Conservation (phyloP, 768 basidiomycete genomes). For the Naganishia randhawae region DNA sequence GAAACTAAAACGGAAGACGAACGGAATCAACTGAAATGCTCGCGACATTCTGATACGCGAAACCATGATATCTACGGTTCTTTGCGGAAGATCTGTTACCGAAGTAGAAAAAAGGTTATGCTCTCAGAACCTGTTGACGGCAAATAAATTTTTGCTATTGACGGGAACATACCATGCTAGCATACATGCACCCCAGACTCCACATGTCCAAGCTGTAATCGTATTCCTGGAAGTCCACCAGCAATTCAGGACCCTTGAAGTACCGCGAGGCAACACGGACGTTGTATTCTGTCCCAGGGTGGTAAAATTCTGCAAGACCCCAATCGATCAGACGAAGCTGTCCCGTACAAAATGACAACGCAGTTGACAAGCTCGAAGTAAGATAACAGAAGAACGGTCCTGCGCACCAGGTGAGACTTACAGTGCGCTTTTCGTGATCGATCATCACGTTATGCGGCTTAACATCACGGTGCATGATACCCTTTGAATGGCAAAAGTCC, state of each 20-base stretch:
- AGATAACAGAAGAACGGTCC: not conserved
- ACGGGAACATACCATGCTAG: slow-evolving; percentile 75
- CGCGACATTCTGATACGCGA: not conserved
- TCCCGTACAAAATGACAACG: not conserved
- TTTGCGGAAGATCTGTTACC: slow-evolving; percentile 85
- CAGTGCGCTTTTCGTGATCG: slow-evolving; percentile 90
- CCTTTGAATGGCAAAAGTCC: slow-evolving; percentile 96
- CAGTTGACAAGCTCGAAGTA: not conserved
- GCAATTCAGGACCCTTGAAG: slow-evolving; percentile 94
- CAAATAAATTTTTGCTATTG: too few species aligned
- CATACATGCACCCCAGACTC: slow-evolving; percentile 98
- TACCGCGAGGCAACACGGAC: slow-evolving; percentile 95
- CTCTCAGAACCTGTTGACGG: too few species aligned
- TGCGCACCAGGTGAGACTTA: slow-evolving; percentile 54
- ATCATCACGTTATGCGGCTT: slow-evolving; percentile 99
- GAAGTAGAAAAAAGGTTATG: slow-evolving; percentile 3
- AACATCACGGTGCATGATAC: slow-evolving; percentile 98
- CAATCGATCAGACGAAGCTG: slow-evolving; percentile 95
- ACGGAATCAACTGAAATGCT: too few species aligned
- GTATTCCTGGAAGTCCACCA: slow-evolving; percentile 97
- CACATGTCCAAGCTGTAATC: slow-evolving; percentile 98
- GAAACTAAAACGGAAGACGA: slow-evolving; percentile 54
- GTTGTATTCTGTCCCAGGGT: slow-evolving; percentile 95
- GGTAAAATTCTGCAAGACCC: slow-evolving; percentile 98
- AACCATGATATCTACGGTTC: slow-evolving; percentile 61